Percentiles rank a stretch among this genome's conserved stretches.
phyloP scores from a whole-genome alignment of 257 asterid genomes.

The Solanum habrochaites region DNA sequence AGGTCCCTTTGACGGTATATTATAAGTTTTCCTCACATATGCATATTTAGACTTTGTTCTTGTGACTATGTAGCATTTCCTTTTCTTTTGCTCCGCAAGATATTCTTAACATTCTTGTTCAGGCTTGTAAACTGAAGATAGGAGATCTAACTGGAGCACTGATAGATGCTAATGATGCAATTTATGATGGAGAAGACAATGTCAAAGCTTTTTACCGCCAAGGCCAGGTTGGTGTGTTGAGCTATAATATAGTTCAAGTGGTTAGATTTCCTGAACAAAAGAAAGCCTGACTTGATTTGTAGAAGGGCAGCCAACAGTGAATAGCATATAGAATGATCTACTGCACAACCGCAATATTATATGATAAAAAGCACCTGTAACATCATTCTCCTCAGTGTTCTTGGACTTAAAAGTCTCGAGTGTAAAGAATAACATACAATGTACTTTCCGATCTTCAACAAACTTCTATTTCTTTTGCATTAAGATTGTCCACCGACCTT shows the following conservation, averaged over 20 bases:
- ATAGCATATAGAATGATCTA: background rate
- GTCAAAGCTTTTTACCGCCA: conserved; percentile 29
- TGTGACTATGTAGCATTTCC: background rate
- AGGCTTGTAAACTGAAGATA: conserved; percentile 30
- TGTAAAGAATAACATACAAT: background rate
- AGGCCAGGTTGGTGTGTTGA: conserved; percentile 23
- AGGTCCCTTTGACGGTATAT: background rate
- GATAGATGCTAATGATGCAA: conserved; percentile 25
- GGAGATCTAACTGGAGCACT: conserved; percentile 34
- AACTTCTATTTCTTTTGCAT: background rate
- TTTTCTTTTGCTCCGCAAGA: background rate
- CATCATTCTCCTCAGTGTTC: background rate
- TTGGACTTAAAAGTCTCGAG: background rate
- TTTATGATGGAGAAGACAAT: conserved; percentile 21
- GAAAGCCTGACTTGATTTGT: background rate
- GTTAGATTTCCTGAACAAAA: background rate
- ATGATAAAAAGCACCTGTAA: background rate
- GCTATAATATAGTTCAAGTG: background rate
- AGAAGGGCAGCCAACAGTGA: background rate
- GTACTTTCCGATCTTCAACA: background rate
- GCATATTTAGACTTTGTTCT: background rate
- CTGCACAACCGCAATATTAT: background rate
- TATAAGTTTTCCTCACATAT: background rate
- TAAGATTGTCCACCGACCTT: background rate
- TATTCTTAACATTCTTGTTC: background rate